Evolutionary conservation across 441 rosid species (phyloP).

Genomic region (Syzygium malaccense): DNA sequence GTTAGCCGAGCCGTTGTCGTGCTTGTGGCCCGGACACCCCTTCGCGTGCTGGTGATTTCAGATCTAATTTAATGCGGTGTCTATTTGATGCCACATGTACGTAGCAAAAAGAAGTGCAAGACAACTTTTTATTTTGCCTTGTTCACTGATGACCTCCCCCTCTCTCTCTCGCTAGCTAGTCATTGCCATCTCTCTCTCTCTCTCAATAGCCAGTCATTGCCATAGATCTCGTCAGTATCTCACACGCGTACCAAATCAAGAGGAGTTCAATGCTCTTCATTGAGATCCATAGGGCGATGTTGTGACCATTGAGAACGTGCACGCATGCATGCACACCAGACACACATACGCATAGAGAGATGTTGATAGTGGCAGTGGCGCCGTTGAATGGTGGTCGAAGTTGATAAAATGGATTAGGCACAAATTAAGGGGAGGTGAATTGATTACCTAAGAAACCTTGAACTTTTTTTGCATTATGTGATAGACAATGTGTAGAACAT

Average conservation of each 20-base stretch:
- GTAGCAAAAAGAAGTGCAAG: not conserved
- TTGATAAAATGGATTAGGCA: not conserved
- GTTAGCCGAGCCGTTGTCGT: not conserved
- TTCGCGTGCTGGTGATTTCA: not conserved
- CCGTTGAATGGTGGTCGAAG: not conserved
- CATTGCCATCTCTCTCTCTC: not conserved
- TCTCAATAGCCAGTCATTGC: not conserved
- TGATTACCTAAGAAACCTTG: not conserved
- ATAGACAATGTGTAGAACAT: not conserved
- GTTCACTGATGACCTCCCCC: not conserved
- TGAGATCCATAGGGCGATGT: not conserved
- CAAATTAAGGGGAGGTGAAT: not conserved
- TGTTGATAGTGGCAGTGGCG: not conserved
- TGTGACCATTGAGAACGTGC: not conserved
- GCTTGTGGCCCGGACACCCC: not conserved
- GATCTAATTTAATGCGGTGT: not conserved
- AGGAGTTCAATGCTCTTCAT: not conserved
- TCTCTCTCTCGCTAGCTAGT: not conserved
- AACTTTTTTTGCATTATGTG: not conserved
- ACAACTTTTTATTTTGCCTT: not conserved
- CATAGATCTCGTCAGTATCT: not conserved
- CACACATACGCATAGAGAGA: not conserved
- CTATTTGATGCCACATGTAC: too few relatives aligned
- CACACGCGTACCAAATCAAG: not conserved
- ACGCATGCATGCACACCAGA: not conserved